These are phyloP conservation scores for Melanogaster broomeanus DNA, from an alignment of 768 basidiomycete genomes.

Conservation along the genomic window DNA sequence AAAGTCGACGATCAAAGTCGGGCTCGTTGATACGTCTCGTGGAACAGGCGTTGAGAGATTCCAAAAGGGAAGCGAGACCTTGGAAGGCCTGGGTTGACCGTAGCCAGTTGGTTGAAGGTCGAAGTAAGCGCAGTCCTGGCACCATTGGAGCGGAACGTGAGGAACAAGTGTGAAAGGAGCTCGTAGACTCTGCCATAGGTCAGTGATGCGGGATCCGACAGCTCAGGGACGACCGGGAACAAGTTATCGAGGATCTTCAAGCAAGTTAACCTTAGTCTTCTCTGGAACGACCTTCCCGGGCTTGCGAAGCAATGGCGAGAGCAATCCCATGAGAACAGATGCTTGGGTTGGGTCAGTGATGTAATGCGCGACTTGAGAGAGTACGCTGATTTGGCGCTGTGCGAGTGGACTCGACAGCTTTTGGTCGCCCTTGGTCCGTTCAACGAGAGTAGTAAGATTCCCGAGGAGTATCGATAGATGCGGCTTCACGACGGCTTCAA, in stretches of 20 bases:
- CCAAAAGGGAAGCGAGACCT: slow-evolving; percentile 54
- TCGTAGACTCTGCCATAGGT: slow-evolving; percentile 57
- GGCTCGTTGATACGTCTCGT: slow-evolving; percentile 83
- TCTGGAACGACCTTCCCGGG: slow-evolving; percentile 78
- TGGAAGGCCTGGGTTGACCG: slow-evolving; percentile 42
- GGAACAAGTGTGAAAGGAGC: slow-evolving; percentile 76
- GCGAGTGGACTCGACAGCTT: slow-evolving; percentile 62
- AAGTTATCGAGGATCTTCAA: slow-evolving; percentile 69
- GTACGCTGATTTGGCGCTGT: slow-evolving; percentile 79
- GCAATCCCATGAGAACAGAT: slow-evolving; percentile 65
- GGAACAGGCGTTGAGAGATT: slow-evolving; percentile 84
- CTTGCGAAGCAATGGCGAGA: slow-evolving; percentile 79
- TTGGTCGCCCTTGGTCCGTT: slow-evolving; percentile 54
- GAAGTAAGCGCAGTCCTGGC: slow-evolving; percentile 70
- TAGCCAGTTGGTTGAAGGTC: slow-evolving; percentile 59
- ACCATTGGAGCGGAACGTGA: slow-evolving; percentile 67
- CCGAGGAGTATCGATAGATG: slow-evolving; percentile 70
- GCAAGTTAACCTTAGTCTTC: slow-evolving; percentile 81
- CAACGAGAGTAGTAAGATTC: slow-evolving; percentile 70
- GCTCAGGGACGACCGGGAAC: slow-evolving; percentile 66
- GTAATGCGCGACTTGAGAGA: slow-evolving; percentile 79
- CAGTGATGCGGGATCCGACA: slow-evolving; percentile 44
- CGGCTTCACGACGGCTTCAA: slow-evolving; percentile 61
- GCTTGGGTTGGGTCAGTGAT: slow-evolving; percentile 73
- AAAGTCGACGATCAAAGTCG: slow-evolving; percentile 85